A percentile compares a stretch with the other conserved stretches of the same genome.
phyloP scores from a whole-genome alignment of 805 yeast species.

The Grigorovia humatica region DNA sequence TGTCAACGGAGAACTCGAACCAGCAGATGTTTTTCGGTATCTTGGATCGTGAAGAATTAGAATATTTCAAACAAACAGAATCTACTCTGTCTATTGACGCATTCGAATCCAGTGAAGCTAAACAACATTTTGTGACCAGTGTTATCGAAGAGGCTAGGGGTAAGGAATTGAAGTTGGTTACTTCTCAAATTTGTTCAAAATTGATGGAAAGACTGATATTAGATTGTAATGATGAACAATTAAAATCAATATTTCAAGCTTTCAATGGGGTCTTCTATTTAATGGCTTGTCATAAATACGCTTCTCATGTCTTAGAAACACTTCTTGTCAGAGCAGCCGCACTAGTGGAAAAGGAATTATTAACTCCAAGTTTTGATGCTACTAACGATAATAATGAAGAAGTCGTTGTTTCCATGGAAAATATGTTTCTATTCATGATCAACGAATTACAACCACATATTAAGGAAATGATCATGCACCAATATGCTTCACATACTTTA shows the following conservation, averaged over 20 bases:
- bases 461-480: slow-evolving; percentile 53
- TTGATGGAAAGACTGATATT: slow-evolving; percentile 79
- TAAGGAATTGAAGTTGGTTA: slow-evolving; percentile 82
- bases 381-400: slow-evolving; percentile 27
- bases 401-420: slow-evolving; percentile 50
- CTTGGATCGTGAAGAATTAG: slow-evolving; percentile 73
- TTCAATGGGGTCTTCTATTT: slow-evolving; percentile 69
- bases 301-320: slow-evolving; percentile 91
- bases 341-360: slow-evolving; percentile 60
- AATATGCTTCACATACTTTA: slow-evolving; percentile 81
- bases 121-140: slow-evolving; percentile 58
- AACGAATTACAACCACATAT: slow-evolving; percentile 56
- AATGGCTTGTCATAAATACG: slow-evolving; percentile 75
- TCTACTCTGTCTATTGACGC: slow-evolving; percentile 73
- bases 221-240: slow-evolving; percentile 50
- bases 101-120: slow-evolving; percentile 64
- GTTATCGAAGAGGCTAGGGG: slow-evolving; percentile 81
- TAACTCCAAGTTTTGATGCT: slow-evolving; percentile 34
- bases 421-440: slow-evolving; percentile 51
- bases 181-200: slow-evolving; percentile 92
- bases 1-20: slow-evolving; percentile 6
- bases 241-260: slow-evolving; percentile 52
- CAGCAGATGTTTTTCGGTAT: slow-evolving; percentile 66
- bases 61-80: slow-evolving; percentile 89
- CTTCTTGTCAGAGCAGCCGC: slow-evolving; percentile 66